phyloP scores from a whole-genome alignment of 2,329 filamentous ascomycete species.

The Tolypocladium capitatum region DNA sequence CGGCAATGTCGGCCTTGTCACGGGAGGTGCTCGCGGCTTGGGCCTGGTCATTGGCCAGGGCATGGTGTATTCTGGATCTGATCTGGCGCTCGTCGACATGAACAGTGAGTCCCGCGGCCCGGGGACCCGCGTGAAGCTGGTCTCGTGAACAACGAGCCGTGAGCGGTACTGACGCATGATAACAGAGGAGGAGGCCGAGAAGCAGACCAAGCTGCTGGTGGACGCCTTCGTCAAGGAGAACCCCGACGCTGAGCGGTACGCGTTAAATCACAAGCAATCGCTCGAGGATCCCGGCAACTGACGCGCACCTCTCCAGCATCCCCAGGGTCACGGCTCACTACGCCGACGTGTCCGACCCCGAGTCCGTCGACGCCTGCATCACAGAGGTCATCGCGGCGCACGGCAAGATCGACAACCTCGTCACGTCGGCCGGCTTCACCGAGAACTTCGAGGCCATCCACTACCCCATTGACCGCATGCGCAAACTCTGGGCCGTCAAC shows the following conservation, averaged over 20 bases:
- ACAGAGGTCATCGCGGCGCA: conserved; percentile 45
- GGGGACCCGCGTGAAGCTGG: not conserved
- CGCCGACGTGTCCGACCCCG: conserved; percentile 70
- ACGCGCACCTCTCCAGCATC: conserved; percentile 29
- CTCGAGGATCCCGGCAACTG: not conserved
- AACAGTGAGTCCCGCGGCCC: conserved; percentile 45
- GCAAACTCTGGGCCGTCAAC: conserved; percentile 90
- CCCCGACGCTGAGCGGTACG: conserved; percentile 55
- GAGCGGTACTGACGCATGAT: not conserved
- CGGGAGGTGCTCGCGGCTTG: conserved; percentile 77
- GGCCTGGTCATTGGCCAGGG: conserved; percentile 90
- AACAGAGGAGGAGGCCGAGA: conserved; percentile 68
- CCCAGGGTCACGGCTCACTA: conserved; percentile 85
- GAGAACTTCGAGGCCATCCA: conserved; percentile 89
- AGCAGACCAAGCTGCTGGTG: conserved; percentile 61
- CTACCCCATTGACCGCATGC: conserved; percentile 81
- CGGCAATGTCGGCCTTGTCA: conserved; percentile 71
- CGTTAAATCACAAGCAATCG: not conserved
- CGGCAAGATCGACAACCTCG: conserved; percentile 77
- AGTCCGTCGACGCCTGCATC: conserved; percentile 64
- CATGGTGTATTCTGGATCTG: conserved; percentile 74
- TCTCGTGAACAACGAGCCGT: not conserved
- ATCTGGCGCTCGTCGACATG: conserved; percentile 85
- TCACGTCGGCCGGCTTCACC: conserved; percentile 92
- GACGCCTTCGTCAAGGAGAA: conserved; percentile 69